Base-by-base conservation (phyloP, 805 yeast genomes). In the Saturnispora bothae region DNA sequence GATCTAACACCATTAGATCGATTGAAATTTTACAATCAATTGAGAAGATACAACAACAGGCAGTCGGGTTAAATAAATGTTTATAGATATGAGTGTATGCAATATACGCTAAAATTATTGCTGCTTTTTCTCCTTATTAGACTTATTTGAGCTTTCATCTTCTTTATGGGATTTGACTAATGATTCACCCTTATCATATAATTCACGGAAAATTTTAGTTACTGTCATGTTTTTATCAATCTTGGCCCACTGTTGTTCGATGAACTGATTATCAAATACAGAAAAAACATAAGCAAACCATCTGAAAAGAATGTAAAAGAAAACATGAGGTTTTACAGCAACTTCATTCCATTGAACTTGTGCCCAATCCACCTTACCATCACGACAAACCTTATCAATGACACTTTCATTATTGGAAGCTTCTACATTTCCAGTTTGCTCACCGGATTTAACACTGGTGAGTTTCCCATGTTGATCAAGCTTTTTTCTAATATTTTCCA, bases 161-260 rank as follows among this genome's bases (percentile, higher is more conserved):
- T 30, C 19, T 25, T 36, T 30, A n/a, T 31, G 12, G 15, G 21
- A 12, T 15, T 38, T 38, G 15, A 38, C 32, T 13, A 38, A 30
- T 6, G 22, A 30, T 29, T 40, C 51, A n/a, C 45, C 42, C 19
- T 51, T 48, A 34, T 43, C 43, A 31, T 43, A 48, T 25, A 43
- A 42, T 10, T 46, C 45, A 19, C 43, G 49, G 17, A 53, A 34
- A n/a, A 49, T 48, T 7, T 38, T 46, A 1, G 52, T 43, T 2
- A 56, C 53, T 6, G 50, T 50, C 22, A 43, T 46, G 31, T 56
- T 43, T 10, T 44, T 49, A 39, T 56, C 61, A 33, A 56, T 56
- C 43, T 43, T 34, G 12, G 45, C 46, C 61, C 61, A 56, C 15
- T 43, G 43, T 17, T 51, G 45, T 27, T 48, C 51, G 25, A 56